Evolutionary conservation across 495 filamentous ascomycete species (phyloP).

Genomic region (Neurospora sp.): DNA sequence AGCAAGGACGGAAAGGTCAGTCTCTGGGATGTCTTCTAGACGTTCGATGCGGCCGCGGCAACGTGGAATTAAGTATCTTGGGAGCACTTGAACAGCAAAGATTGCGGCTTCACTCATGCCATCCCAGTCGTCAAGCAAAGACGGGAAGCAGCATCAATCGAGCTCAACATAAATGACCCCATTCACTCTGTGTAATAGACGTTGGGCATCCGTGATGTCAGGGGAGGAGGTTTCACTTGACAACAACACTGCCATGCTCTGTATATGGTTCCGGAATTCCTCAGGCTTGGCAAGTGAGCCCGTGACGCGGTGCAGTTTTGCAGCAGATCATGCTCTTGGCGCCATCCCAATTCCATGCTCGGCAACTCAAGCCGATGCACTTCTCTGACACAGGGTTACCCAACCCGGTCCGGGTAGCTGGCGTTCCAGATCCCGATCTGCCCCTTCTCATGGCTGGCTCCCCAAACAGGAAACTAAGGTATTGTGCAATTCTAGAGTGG

Average conservation of each 20-base stretch:
- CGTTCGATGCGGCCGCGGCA: neutral
- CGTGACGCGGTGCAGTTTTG: neutral
- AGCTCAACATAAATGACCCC: neutral
- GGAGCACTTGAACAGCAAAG: neutral
- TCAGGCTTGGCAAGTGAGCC: neutral
- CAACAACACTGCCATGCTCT: neutral
- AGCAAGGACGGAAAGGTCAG: constrained; percentile 94
- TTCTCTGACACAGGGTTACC: constrained; percentile 24
- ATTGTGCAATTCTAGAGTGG: neutral
- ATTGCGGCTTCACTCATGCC: neutral
- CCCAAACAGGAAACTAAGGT: neutral
- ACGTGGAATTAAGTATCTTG: neutral
- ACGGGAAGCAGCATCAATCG: neutral
- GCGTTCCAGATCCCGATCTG: constrained; percentile 3
- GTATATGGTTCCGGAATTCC: neutral
- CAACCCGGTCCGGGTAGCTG: constrained; percentile 22
- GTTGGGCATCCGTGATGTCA: neutral
- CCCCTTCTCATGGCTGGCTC: neutral
- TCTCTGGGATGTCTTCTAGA: constrained; percentile 81
- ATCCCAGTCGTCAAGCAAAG: neutral
- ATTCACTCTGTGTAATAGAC: neutral
- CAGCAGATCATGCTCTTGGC: neutral
- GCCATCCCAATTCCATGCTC: neutral
- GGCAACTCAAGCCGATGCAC: constrained; percentile 30
- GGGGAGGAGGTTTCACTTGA: neutral